Percentiles rank a stretch among this genome's conserved stretches.
Evolutionary conservation across 805 yeast genomes (phyloP).

Genomic region (Candida vartiovaarae): DNA sequence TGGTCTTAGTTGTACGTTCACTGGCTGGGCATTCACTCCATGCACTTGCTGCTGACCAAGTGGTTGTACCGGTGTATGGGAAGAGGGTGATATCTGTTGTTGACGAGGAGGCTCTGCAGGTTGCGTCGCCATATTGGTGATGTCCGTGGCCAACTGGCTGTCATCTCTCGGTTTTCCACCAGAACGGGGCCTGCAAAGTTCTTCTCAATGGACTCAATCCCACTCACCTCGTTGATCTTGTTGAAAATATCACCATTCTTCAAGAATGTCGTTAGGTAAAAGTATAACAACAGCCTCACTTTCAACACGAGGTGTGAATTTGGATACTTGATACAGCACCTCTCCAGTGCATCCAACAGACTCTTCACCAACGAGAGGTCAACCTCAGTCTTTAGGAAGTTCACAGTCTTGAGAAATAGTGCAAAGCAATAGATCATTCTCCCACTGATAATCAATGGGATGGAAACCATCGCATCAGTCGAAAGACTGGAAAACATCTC

Average conservation of each 20-base stretch:
- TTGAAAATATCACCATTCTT: conserved; percentile 21
- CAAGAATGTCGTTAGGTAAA: conserved; percentile 23
- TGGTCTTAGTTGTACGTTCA: too few relatives aligned
- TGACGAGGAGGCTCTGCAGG: too few relatives aligned
- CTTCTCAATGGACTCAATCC: conserved; percentile 11
- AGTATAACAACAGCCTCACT: conserved; percentile 19
- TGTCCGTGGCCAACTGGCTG: too few relatives aligned
- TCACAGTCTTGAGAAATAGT: conserved; percentile 18
- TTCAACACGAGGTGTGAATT: conserved; percentile 19
- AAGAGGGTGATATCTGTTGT: too few relatives aligned
- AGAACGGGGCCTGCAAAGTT: conserved; percentile 1
- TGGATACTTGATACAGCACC: conserved; percentile 10
- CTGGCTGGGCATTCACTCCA: too few relatives aligned
- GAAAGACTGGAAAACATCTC: conserved; percentile 11
- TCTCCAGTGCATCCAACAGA: conserved; percentile 12
- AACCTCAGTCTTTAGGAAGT: conserved; percentile 14
- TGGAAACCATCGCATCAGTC: conserved; percentile 10
- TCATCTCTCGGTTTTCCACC: too few relatives aligned
- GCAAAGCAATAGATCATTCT: conserved; percentile 25
- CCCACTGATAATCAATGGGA: conserved; percentile 21
- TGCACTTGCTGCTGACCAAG: too few relatives aligned
- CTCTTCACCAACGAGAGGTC: conserved; percentile 11
- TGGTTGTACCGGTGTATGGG: too few relatives aligned
- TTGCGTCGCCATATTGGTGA: too few relatives aligned
- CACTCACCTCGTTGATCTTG: conserved; percentile 11